A percentile compares a stretch with the other conserved stretches of the same genome.
Conservation (phyloP, 768 basidiomycete species). For the Lactarius hatsudake region DNA sequence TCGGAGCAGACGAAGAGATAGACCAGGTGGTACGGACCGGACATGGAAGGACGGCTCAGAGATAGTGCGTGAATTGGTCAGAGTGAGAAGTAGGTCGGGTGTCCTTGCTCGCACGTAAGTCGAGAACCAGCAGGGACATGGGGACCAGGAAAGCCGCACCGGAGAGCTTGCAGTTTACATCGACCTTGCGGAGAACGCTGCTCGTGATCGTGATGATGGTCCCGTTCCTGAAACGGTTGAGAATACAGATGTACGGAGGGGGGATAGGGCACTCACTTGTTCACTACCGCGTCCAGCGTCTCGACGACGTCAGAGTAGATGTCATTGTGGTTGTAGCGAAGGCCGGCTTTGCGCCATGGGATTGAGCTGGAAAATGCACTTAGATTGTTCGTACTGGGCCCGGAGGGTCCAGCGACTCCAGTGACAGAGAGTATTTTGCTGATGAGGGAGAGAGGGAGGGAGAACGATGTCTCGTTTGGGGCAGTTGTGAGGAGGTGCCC, state of each 20-base stretch:
- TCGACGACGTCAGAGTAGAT: no score
- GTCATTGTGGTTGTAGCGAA: conserved; percentile 38
- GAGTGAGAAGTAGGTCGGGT: conserved; percentile 80
- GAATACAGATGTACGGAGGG: neutral
- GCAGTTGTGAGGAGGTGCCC: no score
- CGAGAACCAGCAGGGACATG: neutral
- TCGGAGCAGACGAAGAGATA: no score
- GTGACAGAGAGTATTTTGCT: no score
- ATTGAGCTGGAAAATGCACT: no score
- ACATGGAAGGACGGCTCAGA: conserved; percentile 85
- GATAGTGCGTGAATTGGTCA: conserved; percentile 43
- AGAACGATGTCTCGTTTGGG: no score
- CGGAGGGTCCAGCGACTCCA: no score
- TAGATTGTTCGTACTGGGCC: no score
- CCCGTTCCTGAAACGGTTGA: conserved; percentile 51
- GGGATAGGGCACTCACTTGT: neutral
- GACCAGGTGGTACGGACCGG: conserved; percentile 38
- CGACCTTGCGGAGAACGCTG: conserved; percentile 71
- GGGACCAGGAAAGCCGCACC: conserved; percentile 42
- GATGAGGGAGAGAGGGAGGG: no score
- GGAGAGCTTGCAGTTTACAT: conserved; percentile 72
- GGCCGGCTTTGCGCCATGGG: no score
- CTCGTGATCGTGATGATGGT: conserved; percentile 62
- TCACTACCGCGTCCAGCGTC: no score
- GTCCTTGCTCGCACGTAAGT: conserved; percentile 50